Conservation (phyloP, 164 flowering plant species). For the Piper longum region DNA sequence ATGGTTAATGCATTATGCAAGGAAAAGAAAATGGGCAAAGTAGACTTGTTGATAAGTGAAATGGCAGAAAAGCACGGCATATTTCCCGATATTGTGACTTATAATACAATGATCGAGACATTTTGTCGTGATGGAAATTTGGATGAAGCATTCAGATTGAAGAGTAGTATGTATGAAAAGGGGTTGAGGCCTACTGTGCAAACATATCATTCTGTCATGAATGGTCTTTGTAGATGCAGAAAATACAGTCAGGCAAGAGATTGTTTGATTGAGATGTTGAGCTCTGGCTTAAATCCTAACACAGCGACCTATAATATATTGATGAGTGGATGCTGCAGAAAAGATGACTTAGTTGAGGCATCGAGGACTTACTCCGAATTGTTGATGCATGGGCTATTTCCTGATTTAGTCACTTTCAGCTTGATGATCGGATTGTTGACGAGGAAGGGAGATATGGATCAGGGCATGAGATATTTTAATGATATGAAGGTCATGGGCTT, state of each 20-base stretch:
- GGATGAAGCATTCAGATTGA: slow-evolving; percentile 48
- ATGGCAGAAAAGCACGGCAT: slow-evolving; percentile 53
- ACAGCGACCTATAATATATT: slow-evolving; percentile 54
- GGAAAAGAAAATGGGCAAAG: slow-evolving; percentile 36
- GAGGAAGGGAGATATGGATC: slow-evolving; percentile 45
- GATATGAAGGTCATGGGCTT: slow-evolving; percentile 46
- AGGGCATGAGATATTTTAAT: slow-evolving; percentile 37
- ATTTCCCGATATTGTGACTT: slow-evolving; percentile 54
- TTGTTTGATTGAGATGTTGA: slow-evolving; percentile 41
- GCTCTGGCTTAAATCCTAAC: slow-evolving; percentile 48
- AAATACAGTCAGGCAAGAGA: slow-evolving; percentile 37
- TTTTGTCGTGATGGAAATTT: slow-evolving; percentile 44
- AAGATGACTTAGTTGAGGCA: slow-evolving; percentile 30
- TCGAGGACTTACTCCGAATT: slow-evolving; percentile 37
- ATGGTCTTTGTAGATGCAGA: slow-evolving; percentile 63
- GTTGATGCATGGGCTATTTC: slow-evolving; percentile 29
- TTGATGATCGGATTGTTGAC: slow-evolving; percentile 48
- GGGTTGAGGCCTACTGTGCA: slow-evolving; percentile 44
- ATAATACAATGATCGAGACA: slow-evolving; percentile 54
- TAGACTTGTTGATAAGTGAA: slow-evolving; percentile 28
- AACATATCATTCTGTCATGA: slow-evolving; percentile 55
- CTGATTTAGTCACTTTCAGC: slow-evolving; percentile 68
- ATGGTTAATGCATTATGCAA: slow-evolving; percentile 80
- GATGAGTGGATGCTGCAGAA: slow-evolving; percentile 54
- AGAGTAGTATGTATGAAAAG: slow-evolving; percentile 37